Conservation (phyloP, 495 filamentous ascomycete species). For the Aspergillus haitiensis region DNA sequence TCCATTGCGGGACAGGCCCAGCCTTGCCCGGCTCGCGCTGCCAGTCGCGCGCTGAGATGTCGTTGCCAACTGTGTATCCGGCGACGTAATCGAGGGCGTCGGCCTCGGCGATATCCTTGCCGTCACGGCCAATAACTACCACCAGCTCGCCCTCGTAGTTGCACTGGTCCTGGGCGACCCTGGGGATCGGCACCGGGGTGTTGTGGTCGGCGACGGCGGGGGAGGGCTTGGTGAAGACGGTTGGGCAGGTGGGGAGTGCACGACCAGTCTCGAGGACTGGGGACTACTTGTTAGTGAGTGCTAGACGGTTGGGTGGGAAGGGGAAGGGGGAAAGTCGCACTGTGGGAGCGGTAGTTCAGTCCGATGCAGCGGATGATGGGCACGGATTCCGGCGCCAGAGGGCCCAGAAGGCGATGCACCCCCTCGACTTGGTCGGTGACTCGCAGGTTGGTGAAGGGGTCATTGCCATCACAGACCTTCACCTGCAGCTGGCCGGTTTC, state of each 20-base stretch:
- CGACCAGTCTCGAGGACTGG: constrained; percentile 4
- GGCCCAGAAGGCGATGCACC: neutral
- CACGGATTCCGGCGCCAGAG: neutral
- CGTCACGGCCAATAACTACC: constrained; percentile 63
- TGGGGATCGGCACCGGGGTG: neutral
- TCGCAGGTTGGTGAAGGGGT: neutral
- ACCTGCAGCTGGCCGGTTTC: neutral
- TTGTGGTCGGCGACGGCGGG: constrained; percentile 1
- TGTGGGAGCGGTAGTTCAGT: neutral
- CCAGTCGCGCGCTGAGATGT: constrained; percentile 69
- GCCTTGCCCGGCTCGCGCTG: constrained; percentile 50
- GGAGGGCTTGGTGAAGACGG: constrained; percentile 2
- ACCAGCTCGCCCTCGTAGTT: constrained; percentile 76
- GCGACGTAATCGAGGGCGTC: constrained; percentile 64
- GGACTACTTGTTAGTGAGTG: no score
- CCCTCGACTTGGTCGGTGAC: neutral
- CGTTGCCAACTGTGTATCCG: constrained; percentile 68
- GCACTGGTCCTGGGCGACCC: neutral
- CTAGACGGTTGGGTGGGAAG: no score
- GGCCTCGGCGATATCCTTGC: constrained; percentile 57
- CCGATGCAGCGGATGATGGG: constrained; percentile 5
- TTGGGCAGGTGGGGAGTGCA: neutral
- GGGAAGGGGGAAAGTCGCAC: neutral
- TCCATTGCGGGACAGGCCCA: constrained; percentile 67
- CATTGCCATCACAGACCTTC: neutral